Percentiles rank a stretch among this genome's conserved stretches.
Evolutionary conservation across 139 green algal genomes (phyloP).

Genomic region (Raphidocelis subcapitata): DNA sequence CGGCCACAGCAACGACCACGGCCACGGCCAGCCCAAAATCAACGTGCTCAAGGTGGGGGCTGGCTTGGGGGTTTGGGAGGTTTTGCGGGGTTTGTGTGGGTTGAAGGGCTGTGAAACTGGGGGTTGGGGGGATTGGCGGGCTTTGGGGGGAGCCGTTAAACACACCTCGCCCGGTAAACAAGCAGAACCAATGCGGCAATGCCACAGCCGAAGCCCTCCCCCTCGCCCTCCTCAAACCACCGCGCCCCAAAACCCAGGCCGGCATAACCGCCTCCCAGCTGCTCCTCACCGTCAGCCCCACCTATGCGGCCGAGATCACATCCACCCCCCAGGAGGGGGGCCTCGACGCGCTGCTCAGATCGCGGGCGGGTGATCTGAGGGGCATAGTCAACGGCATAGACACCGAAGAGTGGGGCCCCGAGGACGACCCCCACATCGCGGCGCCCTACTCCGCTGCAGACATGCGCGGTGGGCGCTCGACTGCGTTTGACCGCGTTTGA

Average conservation of each 20-base stretch:
- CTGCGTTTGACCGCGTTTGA: no score
- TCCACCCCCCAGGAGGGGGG: constrained; percentile 29
- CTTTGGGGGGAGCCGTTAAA: no score
- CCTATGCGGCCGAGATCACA: constrained; percentile 73
- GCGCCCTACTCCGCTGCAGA: constrained; percentile 40
- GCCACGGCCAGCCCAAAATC: constrained; percentile 11
- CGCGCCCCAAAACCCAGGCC: constrained; percentile 44
- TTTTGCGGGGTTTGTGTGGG: background rate
- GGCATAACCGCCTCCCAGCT: constrained; percentile 72
- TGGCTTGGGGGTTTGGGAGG: background rate
- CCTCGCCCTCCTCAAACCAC: no score
- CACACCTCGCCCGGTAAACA: no score
- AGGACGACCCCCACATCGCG: constrained; percentile 59
- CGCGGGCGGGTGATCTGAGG: no score
- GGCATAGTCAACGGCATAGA: constrained; percentile 92
- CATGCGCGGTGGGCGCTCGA: background rate
- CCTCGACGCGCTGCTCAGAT: constrained; percentile 63
- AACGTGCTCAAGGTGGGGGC: constrained; percentile 59
- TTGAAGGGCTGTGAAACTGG: no score
- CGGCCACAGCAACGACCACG: no score
- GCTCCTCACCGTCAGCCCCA: constrained; percentile 76
- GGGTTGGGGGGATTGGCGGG: background rate
- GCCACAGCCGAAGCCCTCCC: no score
- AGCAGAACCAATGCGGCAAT: no score
- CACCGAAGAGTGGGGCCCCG: constrained; percentile 69